Base-by-base conservation (phyloP, 1,139 yeast species). In the Magnusiomyces sp. region DNA sequence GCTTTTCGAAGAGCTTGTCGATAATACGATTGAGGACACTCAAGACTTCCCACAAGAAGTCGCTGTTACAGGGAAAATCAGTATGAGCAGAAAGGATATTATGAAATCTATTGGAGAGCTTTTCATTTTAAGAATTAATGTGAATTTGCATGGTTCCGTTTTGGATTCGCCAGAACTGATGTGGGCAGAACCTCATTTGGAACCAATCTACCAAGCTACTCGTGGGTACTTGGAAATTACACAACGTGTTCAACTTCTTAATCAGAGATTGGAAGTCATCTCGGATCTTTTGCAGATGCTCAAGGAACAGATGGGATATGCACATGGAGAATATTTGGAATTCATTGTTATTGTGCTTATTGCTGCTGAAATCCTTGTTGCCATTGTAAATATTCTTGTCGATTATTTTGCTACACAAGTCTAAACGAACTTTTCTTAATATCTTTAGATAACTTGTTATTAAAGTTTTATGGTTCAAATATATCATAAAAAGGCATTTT, bases 101-200 rank as follows among this genome's bases (percentile, higher is more conserved):
- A 90, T 92, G 97, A 90, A 89, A 68, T 83, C 94, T 50, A 92
- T 92, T 53, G 98, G 98, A 16, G 97, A 92, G 65, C 74, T 92
- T 55, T 92, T 92, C 66, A 92, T 92, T 53, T 71, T 92, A 57
- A 73, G 98, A 53, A 92, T 92, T 53, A 58, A 64, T 50, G 87
- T 89, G 57, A 92, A 92, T 62, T 72, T 92, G 55, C 97, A 92
- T 68, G 97, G 97, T 1, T 88, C 97, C 1, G 94, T 92, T 20
- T 71, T 92, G 55, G 98, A 92, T 64, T 86, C 95, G 1, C 98
- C 98, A 0, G 97, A 92, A 65, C 77, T 92, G 52, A 89, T 92
- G 96, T 92, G 98, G 98, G 82, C 96, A 0, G 97, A 92, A 63
- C 98, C 98, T 1, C 96, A 90, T 61, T 72, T 92, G 53, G 97